Evolutionary conservation across 2,329 filamentous ascomycete genomes (phyloP).

Genomic region (Trichoderma arundinaceum): DNA sequence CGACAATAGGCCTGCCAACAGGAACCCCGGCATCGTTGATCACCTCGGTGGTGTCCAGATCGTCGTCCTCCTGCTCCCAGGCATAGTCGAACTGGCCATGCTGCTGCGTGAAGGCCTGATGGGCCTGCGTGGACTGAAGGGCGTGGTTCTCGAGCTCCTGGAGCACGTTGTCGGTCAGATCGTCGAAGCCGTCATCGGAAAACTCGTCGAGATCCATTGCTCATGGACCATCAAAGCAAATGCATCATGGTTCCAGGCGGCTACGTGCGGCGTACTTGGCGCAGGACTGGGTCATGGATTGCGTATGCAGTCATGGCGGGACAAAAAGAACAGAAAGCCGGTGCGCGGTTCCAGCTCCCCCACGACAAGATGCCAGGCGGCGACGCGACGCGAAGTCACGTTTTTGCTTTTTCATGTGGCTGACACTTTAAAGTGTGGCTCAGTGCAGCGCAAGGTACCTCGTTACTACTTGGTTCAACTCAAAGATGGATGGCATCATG

Average conservation of each 20-base stretch:
- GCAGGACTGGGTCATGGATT: not conserved
- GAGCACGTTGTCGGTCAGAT: constrained; percentile 61
- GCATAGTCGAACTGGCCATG: constrained; percentile 46
- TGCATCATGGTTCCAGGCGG: constrained; percentile 32
- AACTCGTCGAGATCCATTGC: constrained; percentile 60
- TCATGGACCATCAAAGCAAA: constrained; percentile 32
- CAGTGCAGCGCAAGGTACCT: not conserved
- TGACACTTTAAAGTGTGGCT: constrained; percentile 2
- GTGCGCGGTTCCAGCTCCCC: constrained; percentile 1
- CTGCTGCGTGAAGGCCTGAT: constrained; percentile 38
- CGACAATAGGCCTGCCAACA: constrained; percentile 45
- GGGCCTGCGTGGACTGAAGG: constrained; percentile 64
- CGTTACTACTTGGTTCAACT: too few species aligned
- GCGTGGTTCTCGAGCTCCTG: constrained; percentile 69
- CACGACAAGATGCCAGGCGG: constrained; percentile 4
- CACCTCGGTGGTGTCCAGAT: constrained; percentile 64
- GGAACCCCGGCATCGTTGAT: constrained; percentile 54
- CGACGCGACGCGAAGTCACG: constrained; percentile 43
- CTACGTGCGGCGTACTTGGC: constrained; percentile 15
- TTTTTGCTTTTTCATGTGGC: constrained; percentile 31
- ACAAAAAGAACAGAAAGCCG: not conserved
- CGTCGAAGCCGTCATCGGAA: constrained; percentile 68
- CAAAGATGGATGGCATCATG: too few species aligned
- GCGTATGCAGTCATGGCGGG: constrained; percentile 10
- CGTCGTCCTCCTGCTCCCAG: constrained; percentile 62